phyloP scores from a whole-genome alignment of 176 grass and related monocot genomes.

The Phragmites australis region DNA sequence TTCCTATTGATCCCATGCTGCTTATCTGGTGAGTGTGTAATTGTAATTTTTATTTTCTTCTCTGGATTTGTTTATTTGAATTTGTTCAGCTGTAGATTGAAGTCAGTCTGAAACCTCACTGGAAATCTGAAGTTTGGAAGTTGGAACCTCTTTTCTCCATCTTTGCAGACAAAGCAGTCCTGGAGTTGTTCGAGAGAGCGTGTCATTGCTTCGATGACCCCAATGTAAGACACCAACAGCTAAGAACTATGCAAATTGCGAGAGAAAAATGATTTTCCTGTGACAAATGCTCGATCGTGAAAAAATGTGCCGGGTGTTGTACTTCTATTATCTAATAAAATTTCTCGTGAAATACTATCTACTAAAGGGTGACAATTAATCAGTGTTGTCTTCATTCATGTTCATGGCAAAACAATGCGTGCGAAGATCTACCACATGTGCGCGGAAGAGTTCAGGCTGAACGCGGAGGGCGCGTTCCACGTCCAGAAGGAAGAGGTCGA shows the following conservation, averaged over 20 bases:
- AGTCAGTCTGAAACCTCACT: not conserved
- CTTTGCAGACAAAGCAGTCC: slow-evolving; percentile 29
- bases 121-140: not conserved
- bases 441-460: slow-evolving; percentile 42
- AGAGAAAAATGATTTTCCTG: not conserved
- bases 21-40: slow-evolving; percentile 19
- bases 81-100: not conserved
- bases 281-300: too few species aligned
- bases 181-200: slow-evolving; percentile 41
- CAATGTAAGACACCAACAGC: slow-evolving; percentile 34
- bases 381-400: not conserved
- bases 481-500: slow-evolving; percentile 49
- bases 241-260: not conserved
- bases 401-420: not conserved
- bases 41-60: not conserved
- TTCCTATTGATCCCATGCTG: slow-evolving; percentile 30
- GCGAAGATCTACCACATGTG: slow-evolving; percentile 55
- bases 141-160: not conserved
- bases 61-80: not conserved
- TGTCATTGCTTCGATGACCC: slow-evolving; percentile 53
- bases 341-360: too few species aligned
- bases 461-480: slow-evolving; percentile 50
- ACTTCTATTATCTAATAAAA: too few species aligned
- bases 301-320: too few species aligned
- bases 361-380: too few species aligned